Evolutionary conservation across 2,329 filamentous ascomycete genomes (phyloP).

Genomic region (Aureobasidium sp.): DNA sequence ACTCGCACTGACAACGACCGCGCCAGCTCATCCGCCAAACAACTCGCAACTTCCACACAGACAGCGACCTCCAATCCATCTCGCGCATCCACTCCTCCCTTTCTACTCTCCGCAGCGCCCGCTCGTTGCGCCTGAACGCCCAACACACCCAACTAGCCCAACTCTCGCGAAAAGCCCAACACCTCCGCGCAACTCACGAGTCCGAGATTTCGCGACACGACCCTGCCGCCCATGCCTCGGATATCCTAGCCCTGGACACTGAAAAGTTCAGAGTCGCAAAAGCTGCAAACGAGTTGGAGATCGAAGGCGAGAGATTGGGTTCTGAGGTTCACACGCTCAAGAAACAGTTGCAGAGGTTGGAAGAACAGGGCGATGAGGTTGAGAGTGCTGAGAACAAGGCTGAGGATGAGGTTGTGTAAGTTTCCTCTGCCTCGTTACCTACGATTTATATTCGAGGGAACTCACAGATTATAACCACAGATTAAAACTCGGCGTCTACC

Average conservation of each 20-base stretch:
- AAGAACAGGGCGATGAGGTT: constrained; percentile 80
- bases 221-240: constrained; percentile 68
- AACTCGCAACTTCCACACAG: constrained; percentile 89
- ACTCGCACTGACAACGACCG: constrained; percentile 16
- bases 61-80: constrained; percentile 77
- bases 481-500: constrained; percentile 81
- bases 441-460: neutral
- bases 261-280: constrained; percentile 95
- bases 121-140: constrained; percentile 59
- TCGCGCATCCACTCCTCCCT: constrained; percentile 79
- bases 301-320: constrained; percentile 87
- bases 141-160: constrained; percentile 38
- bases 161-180: constrained; percentile 68
- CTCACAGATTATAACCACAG: constrained; percentile 29
- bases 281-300: constrained; percentile 77
- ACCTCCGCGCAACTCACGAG: constrained; percentile 66
- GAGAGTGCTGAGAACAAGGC: constrained; percentile 40
- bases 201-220: constrained; percentile 71
- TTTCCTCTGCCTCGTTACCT: constrained; percentile 12
- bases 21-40: constrained; percentile 81
- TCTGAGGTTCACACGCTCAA: constrained; percentile 69
- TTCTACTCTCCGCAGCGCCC: constrained; percentile 73
- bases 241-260: constrained; percentile 82
- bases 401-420: constrained; percentile 44
- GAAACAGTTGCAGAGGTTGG: constrained; percentile 70